These are phyloP conservation scores for Quercus engelmannii DNA, from an alignment of 306 rosid species.

Conservation along the genomic window DNA sequence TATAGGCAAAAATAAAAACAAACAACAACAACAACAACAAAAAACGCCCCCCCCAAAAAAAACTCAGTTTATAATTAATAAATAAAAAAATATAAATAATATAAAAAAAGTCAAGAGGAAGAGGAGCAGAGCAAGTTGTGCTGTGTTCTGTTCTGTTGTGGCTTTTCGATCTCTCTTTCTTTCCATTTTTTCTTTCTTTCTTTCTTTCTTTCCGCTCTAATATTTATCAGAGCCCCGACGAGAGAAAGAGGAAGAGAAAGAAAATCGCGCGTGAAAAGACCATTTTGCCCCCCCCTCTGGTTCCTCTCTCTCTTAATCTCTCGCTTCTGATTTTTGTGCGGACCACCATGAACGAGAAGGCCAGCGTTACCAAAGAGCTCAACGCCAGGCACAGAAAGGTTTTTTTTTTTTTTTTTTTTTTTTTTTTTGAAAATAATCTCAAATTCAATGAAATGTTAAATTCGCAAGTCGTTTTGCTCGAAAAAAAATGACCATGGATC, in stretches of 20 bases:
- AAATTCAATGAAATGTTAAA: background rate
- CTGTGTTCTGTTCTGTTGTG: too few relatives aligned
- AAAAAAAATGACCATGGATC: constrained; percentile 21
- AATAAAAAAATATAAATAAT: constrained; percentile 17
- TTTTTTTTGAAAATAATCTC: background rate
- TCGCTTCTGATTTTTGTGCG: background rate
- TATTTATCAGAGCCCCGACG: constrained; percentile 23
- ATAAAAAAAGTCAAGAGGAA: constrained; percentile 14
- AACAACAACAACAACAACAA: background rate
- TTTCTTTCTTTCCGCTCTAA: constrained; percentile 20
- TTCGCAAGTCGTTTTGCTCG: background rate
- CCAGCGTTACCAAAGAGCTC: constrained; percentile 94
- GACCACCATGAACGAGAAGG: constrained; percentile 90
- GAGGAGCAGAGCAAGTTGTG: background rate
- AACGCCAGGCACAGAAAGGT: constrained; percentile 98
- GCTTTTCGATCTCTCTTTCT: constrained; percentile 12
- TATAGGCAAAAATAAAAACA: background rate
- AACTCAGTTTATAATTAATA: background rate
- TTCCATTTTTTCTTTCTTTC: background rate
- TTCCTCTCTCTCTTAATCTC: constrained; percentile 29
- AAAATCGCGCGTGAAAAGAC: constrained; percentile 37
- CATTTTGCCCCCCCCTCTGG: constrained; percentile 39
- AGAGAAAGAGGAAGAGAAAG: constrained; percentile 17
- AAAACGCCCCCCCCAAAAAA: too few relatives aligned
- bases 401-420: background rate